Evolutionary conservation across 257 asterid genomes (phyloP).

Genomic region (Solanum chmielewskii): DNA sequence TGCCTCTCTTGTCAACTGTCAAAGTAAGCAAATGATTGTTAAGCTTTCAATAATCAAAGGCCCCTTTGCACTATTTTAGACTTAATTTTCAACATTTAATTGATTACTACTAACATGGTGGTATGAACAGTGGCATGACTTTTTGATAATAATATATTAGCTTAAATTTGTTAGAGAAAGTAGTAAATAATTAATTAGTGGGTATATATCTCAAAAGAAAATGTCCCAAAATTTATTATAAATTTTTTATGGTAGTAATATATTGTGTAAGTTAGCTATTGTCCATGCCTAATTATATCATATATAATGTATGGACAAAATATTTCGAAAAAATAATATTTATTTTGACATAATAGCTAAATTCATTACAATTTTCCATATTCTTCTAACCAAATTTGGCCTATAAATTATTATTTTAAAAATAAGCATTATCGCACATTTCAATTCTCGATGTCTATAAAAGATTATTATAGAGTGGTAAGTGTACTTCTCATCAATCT

Average conservation of each 20-base stretch:
- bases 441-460: background rate
- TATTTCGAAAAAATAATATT: background rate
- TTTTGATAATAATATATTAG: background rate
- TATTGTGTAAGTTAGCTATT: too few relatives aligned
- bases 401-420: background rate
- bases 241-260: too few relatives aligned
- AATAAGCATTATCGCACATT: background rate
- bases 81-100: background rate
- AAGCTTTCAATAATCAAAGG: background rate
- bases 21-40: background rate
- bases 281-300: too few relatives aligned
- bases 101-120: background rate
- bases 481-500: background rate
- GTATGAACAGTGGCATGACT: background rate
- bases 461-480: too few relatives aligned
- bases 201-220: background rate
- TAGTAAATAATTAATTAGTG: background rate
- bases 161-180: background rate
- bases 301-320: background rate
- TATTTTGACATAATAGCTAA: background rate
- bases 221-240: background rate
- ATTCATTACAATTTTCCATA: background rate
- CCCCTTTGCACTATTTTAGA: background rate
- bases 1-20: background rate
- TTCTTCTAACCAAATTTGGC: background rate